A percentile compares a stretch with the other conserved stretches of the same genome.
Evolutionary conservation across 2,329 filamentous ascomycete genomes (phyloP).

Genomic region (Hymenoscyphus repandus): DNA sequence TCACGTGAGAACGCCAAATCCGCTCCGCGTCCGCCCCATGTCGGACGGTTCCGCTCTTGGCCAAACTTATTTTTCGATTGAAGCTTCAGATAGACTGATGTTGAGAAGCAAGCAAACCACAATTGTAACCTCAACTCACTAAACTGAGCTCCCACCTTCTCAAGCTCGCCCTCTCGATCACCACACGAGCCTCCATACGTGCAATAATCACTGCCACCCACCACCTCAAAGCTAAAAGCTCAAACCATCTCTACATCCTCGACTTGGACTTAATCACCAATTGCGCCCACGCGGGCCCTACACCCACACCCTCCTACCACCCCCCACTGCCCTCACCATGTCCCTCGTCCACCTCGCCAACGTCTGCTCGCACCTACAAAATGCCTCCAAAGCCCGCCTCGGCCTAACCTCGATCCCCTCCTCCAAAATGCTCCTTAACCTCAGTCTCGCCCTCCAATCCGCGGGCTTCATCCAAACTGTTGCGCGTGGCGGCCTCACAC

Average conservation of each 20-base stretch:
- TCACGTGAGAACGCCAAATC: too few species aligned
- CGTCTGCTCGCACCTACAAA: conserved; percentile 70
- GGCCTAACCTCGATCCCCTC: conserved; percentile 65
- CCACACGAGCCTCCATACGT: not conserved
- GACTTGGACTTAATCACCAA: not conserved
- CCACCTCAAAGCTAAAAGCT: not conserved
- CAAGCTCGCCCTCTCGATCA: not conserved
- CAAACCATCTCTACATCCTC: not conserved
- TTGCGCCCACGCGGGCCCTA: conserved; percentile 24
- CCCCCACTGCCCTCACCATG: conserved; percentile 40
- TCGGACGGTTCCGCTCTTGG: not conserved
- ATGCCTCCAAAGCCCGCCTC: conserved; percentile 64
- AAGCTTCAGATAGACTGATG: not conserved
- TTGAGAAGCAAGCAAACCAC: not conserved
- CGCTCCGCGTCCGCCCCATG: too few species aligned
- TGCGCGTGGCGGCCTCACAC: conserved; percentile 55
- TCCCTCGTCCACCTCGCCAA: conserved; percentile 66
- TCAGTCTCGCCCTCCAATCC: conserved; percentile 61
- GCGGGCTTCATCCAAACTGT: conserved; percentile 65
- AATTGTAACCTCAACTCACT: not conserved
- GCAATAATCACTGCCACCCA: too few species aligned
- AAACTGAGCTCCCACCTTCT: not conserved
- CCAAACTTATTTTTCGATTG: not conserved
- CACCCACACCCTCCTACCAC: conserved; percentile 1
- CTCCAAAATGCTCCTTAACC: conserved; percentile 58